phyloP scores from a whole-genome alignment of 106 monocot genomes.

The Vanilla planifolia region DNA sequence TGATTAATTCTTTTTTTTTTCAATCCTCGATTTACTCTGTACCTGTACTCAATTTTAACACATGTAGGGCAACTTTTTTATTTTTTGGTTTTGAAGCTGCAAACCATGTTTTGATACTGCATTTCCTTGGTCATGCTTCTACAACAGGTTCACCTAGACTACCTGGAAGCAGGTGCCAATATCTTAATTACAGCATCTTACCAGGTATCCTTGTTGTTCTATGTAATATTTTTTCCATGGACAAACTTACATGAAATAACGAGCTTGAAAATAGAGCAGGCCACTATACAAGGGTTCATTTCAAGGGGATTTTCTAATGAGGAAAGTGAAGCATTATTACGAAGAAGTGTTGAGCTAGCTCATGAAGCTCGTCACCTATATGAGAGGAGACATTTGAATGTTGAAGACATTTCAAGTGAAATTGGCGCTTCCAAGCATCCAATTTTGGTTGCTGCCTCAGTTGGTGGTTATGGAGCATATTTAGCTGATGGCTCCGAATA shows the following conservation, averaged over 20 bases:
- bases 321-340: slow-evolving; percentile 71
- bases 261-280: too few relatives aligned
- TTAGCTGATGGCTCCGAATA: slow-evolving; percentile 97
- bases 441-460: slow-evolving; percentile 77
- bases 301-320: slow-evolving; percentile 55
- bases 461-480: slow-evolving; percentile 95
- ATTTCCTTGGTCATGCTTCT: too few relatives aligned
- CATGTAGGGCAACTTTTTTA: too few relatives aligned
- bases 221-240: too few relatives aligned
- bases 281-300: slow-evolving; percentile 84
- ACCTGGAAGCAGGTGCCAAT: slow-evolving; percentile 92
- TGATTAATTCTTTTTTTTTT: too few relatives aligned
- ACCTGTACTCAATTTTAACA: too few relatives aligned
- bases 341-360: slow-evolving; percentile 83
- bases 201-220: slow-evolving; percentile 40
- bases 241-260: too few relatives aligned
- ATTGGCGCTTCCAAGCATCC: slow-evolving; percentile 9
- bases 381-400: slow-evolving; percentile 15
- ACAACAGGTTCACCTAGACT: slow-evolving; percentile 84
- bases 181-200: slow-evolving; percentile 87
- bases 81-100: too few relatives aligned
- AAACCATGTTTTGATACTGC: too few relatives aligned
- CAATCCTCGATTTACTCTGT: too few relatives aligned
- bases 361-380: slow-evolving; percentile 74
- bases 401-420: background rate